These are phyloP conservation scores for Hypomyces perniciosus DNA, from an alignment of 2,329 filamentous ascomycete genomes.

Conservation along the genomic window DNA sequence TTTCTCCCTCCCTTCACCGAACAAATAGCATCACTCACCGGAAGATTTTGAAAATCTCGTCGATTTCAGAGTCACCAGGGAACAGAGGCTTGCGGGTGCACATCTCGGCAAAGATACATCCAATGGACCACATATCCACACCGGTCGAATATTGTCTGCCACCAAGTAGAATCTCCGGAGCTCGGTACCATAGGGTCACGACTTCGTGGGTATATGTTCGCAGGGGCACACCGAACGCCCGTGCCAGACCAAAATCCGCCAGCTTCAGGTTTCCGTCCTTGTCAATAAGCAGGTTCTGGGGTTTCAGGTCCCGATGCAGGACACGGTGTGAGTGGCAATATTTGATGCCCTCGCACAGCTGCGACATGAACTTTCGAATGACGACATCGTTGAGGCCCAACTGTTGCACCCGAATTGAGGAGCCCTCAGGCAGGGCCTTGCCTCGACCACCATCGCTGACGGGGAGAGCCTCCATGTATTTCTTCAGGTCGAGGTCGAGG, in stretches of 20 bases:
- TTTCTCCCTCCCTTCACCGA: background rate
- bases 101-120: conserved; percentile 96
- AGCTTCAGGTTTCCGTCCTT: conserved; percentile 83
- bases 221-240: conserved; percentile 85
- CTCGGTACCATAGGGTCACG: conserved; percentile 88
- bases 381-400: conserved; percentile 72
- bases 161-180: conserved; percentile 84
- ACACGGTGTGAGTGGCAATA: conserved; percentile 89
- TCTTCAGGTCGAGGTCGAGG: conserved; percentile 86
- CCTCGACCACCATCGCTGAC: conserved; percentile 78
- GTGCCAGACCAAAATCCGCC: conserved; percentile 82
- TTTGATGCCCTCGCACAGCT: conserved; percentile 75
- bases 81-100: conserved; percentile 89
- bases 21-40: conserved; percentile 46
- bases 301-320: conserved; percentile 83
- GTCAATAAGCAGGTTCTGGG: conserved; percentile 84
- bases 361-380: conserved; percentile 89
- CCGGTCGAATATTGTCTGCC: conserved; percentile 90
- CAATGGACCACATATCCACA: conserved; percentile 93
- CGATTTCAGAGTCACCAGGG: conserved; percentile 71
- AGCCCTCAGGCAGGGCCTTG: conserved; percentile 76
- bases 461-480: conserved; percentile 90
- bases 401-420: conserved; percentile 55
- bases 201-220: conserved; percentile 94
- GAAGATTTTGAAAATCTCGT: conserved; percentile 54